phyloP scores from a whole-genome alignment of 352 stramenopile species.

The Lagenidium sp. region DNA sequence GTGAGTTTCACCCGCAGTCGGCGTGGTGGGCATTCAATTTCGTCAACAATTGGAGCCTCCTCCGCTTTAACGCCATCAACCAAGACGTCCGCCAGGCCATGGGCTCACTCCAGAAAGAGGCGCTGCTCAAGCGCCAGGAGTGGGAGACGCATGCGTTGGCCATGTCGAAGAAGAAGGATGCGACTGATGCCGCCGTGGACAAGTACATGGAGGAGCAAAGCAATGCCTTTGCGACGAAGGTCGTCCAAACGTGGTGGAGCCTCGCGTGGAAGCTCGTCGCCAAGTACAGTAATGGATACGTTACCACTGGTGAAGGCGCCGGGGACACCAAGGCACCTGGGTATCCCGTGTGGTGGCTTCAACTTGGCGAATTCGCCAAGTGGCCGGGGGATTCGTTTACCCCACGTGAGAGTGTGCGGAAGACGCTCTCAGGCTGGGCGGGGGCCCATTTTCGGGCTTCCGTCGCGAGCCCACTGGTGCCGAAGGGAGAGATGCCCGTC shows the following conservation, averaged over 20 bases:
- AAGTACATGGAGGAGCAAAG: slow-evolving; percentile 22
- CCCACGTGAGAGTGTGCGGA: slow-evolving; percentile 31
- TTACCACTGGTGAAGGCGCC: slow-evolving; percentile 49
- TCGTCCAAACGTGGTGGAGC: slow-evolving; percentile 52
- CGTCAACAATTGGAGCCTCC: slow-evolving; percentile 80
- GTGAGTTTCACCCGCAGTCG: slow-evolving; percentile 51
- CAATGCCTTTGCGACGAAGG: slow-evolving; percentile 45
- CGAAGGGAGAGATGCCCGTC: no score
- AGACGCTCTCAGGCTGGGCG: slow-evolving; percentile 27
- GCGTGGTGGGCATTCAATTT: slow-evolving; percentile 85
- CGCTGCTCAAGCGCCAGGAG: slow-evolving; percentile 16
- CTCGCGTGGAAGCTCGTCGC: slow-evolving; percentile 54
- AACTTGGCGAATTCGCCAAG: slow-evolving; percentile 39
- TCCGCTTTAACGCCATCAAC: slow-evolving; percentile 68
- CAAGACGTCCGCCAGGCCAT: slow-evolving; percentile 35
- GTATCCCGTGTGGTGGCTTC: slow-evolving; percentile 57
- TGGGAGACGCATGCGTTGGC: slow-evolving; percentile 8
- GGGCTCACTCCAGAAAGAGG: slow-evolving; percentile 23
- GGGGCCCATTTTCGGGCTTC: neutral
- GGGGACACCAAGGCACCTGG: slow-evolving; percentile 34
- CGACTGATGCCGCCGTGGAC: slow-evolving; percentile 2
- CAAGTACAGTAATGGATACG: slow-evolving; percentile 69
- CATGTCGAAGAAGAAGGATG: neutral
- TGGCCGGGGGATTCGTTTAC: slow-evolving; percentile 65
- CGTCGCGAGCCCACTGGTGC: no score